phyloP scores from a whole-genome alignment of 441 rosid genomes.

The Gossypium davidsonii region DNA sequence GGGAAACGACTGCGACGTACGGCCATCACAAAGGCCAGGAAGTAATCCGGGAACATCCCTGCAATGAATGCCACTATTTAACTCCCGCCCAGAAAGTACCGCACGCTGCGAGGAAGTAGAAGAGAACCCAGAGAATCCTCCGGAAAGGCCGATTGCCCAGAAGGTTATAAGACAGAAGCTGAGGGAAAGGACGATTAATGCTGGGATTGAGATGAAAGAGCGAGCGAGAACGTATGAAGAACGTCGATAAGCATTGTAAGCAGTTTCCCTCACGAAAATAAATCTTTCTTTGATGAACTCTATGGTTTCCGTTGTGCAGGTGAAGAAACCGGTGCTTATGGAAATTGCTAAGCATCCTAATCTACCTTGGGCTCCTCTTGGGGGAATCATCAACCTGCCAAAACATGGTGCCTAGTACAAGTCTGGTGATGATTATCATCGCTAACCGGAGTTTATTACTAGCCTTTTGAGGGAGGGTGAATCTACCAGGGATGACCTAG shows the following conservation, averaged over 20 bases:
- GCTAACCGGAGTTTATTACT: conserved; percentile 57
- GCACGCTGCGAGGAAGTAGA: conserved; percentile 49
- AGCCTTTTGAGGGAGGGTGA: conserved; percentile 25
- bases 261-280: conserved; percentile 82
- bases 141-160: conserved; percentile 59
- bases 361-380: conserved; percentile 68
- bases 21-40: conserved; percentile 62
- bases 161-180: conserved; percentile 50
- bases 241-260: conserved; percentile 70
- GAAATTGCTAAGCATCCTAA: conserved; percentile 73
- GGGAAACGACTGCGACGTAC: conserved; percentile 47
- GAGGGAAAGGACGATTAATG: conserved; percentile 51
- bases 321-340: conserved; percentile 69
- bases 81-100: conserved; percentile 73
- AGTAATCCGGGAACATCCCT: conserved; percentile 57
- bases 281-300: conserved; percentile 67
- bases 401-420: conserved; percentile 64
- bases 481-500: too few relatives aligned
- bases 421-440: conserved; percentile 59
- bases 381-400: conserved; percentile 62
- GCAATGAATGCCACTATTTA: conserved; percentile 73
- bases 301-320: conserved; percentile 68
- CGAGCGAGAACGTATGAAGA: conserved; percentile 76
- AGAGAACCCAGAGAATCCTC: conserved; percentile 54
- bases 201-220: conserved; percentile 53